These are phyloP conservation scores for Magnolia officinalis DNA, from an alignment of 164 flowering plant genomes.

Conservation along the genomic window DNA sequence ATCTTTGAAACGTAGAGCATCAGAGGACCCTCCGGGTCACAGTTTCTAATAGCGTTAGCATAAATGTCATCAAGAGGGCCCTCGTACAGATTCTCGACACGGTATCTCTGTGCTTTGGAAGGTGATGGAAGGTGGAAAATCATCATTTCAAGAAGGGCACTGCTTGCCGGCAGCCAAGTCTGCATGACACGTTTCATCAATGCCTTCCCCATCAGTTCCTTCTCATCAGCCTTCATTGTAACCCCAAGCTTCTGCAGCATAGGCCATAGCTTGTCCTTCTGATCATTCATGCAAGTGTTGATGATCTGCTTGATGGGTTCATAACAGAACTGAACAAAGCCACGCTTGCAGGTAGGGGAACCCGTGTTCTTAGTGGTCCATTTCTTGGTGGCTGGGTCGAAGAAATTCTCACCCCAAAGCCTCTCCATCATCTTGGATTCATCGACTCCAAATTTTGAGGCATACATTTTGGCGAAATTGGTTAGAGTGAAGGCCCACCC, in stretches of 20 bases:
- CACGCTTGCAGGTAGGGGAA: conserved; percentile 30
- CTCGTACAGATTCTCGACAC: conserved; percentile 36
- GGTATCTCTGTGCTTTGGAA: conserved; percentile 28
- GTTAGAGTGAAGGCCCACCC: conserved; percentile 31
- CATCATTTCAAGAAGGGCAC: conserved; percentile 34
- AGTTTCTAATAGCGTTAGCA: conserved; percentile 32
- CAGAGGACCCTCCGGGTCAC: conserved; percentile 34
- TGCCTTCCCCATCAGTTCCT: conserved; percentile 28
- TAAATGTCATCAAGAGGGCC: conserved; percentile 35
- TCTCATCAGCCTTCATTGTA: conserved; percentile 30
- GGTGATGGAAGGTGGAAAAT: conserved; percentile 38
- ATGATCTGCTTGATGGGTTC: conserved; percentile 36
- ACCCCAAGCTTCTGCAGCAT: conserved; percentile 33
- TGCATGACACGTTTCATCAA: conserved; percentile 41
- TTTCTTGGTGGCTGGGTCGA: conserved; percentile 35
- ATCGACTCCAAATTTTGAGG: conserved; percentile 29
- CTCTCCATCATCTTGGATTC: conserved; percentile 31
- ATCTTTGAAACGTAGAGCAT: conserved; percentile 37
- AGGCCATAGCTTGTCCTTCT: conserved; percentile 33
- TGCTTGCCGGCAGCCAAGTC: conserved; percentile 32
- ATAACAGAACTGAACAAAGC: conserved; percentile 36
- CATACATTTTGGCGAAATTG: conserved; percentile 29
- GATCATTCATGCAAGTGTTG: conserved; percentile 35
- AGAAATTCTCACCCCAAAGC: conserved; percentile 37
- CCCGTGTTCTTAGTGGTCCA: conserved; percentile 36